Percentiles rank a stretch among this genome's conserved stretches.
phyloP scores from a whole-genome alignment of 2,329 filamentous ascomycete species.

The Taxawa tesnikishii region DNA sequence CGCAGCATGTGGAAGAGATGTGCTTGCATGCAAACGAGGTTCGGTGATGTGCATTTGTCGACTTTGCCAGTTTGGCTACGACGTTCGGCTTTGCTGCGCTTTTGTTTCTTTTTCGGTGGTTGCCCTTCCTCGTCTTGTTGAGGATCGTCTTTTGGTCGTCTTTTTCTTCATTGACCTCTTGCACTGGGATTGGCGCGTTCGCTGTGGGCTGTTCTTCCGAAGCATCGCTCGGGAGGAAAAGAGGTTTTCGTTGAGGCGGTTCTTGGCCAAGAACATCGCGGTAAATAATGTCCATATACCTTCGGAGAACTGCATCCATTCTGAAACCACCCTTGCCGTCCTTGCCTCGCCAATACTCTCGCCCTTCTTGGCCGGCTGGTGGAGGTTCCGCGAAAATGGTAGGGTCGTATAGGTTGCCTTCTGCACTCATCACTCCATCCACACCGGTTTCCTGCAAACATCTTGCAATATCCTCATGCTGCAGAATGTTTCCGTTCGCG shows the following conservation, averaged over 20 bases:
- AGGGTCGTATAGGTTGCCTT: conserved; percentile 88
- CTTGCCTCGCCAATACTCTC: conserved; percentile 76
- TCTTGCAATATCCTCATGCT: conserved; percentile 60
- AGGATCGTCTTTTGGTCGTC: conserved; percentile 10
- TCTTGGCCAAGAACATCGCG: conserved; percentile 56
- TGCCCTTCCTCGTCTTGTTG: no score
- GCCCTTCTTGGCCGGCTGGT: conserved; percentile 48
- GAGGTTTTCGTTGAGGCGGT: conserved; percentile 54
- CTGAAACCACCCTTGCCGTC: conserved; percentile 76
- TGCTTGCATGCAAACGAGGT: conserved; percentile 71
- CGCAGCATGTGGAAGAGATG: conserved; percentile 89
- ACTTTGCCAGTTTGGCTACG: conserved; percentile 32
- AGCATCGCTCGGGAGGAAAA: conserved; percentile 55
- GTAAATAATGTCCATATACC: conserved; percentile 87
- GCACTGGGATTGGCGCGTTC: conserved; percentile 2
- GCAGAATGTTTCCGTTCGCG: conserved; percentile 88
- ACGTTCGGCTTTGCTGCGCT: conserved; percentile 28
- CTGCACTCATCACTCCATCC: conserved; percentile 90
- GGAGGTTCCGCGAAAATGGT: conserved; percentile 68
- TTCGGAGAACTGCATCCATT: conserved; percentile 73
- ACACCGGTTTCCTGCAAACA: conserved; percentile 77
- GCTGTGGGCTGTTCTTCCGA: conserved; percentile 20
- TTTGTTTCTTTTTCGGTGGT: conserved; percentile 31
- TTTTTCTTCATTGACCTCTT: conserved; percentile 21
- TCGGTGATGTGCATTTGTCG: conserved; percentile 34